A percentile compares a stretch with the other conserved stretches of the same genome.
These are phyloP conservation scores for Umbelopsis sp. DNA, from an alignment of 192 early-diverging fungal species.

Conservation along the genomic window DNA sequence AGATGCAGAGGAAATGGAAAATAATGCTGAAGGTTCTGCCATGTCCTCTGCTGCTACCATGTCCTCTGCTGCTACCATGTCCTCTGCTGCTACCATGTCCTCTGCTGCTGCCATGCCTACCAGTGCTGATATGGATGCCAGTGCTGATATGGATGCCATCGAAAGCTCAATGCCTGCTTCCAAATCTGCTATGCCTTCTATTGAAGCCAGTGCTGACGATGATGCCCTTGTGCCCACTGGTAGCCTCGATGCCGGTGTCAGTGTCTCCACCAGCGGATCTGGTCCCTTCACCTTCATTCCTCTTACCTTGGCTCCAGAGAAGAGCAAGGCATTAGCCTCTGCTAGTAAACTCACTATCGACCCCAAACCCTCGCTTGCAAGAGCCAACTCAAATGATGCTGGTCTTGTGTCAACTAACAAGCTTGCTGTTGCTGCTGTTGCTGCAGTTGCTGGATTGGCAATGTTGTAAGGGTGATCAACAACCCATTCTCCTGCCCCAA, in stretches of 20 bases:
- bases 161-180: too few species aligned
- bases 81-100: neutral
- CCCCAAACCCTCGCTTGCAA: neutral
- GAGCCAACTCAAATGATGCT: neutral
- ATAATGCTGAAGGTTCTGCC: neutral
- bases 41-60: neutral
- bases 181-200: too few species aligned
- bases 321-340: slow-evolving; percentile 1
- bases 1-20: neutral
- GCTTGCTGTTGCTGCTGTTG: neutral
- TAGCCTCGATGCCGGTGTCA: too few species aligned
- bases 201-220: too few species aligned
- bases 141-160: neutral
- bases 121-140: neutral
- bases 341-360: neutral
- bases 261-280: neutral
- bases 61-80: neutral
- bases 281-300: neutral
- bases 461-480: neutral
- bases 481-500: neutral
- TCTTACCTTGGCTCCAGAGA: slow-evolving; percentile 1
- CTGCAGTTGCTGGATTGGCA: neutral
- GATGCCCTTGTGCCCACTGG: too few species aligned
- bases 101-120: neutral
- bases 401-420: neutral